Evolutionary conservation across 768 basidiomycete genomes (phyloP), one percentile per base, ranked within the genome.

Genomic region (Porpolomopsis calyptriformis): DNA sequence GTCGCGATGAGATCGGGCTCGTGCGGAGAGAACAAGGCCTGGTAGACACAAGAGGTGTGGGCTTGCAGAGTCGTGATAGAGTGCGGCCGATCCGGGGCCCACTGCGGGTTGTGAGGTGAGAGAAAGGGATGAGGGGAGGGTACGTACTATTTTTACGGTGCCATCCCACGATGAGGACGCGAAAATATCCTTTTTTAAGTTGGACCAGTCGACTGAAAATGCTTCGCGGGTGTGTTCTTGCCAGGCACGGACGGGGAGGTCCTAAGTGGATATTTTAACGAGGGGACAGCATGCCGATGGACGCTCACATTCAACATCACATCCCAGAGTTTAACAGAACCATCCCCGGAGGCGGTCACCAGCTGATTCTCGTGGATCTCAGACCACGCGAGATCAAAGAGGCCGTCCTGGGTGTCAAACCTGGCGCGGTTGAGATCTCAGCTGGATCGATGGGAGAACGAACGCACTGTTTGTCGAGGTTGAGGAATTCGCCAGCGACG

Each of bases 121-220:
- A 45, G 38, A 35, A 1, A 7, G 18, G n/a, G 10, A 35, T 18
- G 25, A 23, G 25, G 19, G 7, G 12, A 7, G 20, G 36, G 4
- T 4, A 70, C 86, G 39, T 51, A 92, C 93, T 40, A 96, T 56
- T 66, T 96, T 97, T 34, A 93, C 74, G 11, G 72, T 75, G 22
- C 89, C 90, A 57, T 98, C 94, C 93, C 93, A 97, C 10, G 84
- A 88, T 20, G 87, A 76, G 9, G 91, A 91, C 7, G 74, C 77
- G 60, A 96, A 93, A 1, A 76, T 76, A 52, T 90, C 85, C 60
- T 94, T 96, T 55, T 82, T 80, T 50, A 93, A 62, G 64, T 96
- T 98, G 51, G 85, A 91, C 93, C 94, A 98, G 61, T 98, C 89
- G 4, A 97, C 78, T 9, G 84, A 85, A 68, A 88, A 92, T 5